Base-by-base conservation (phyloP, 2,329 filamentous ascomycete genomes). In the Claviceps maximensis region DNA sequence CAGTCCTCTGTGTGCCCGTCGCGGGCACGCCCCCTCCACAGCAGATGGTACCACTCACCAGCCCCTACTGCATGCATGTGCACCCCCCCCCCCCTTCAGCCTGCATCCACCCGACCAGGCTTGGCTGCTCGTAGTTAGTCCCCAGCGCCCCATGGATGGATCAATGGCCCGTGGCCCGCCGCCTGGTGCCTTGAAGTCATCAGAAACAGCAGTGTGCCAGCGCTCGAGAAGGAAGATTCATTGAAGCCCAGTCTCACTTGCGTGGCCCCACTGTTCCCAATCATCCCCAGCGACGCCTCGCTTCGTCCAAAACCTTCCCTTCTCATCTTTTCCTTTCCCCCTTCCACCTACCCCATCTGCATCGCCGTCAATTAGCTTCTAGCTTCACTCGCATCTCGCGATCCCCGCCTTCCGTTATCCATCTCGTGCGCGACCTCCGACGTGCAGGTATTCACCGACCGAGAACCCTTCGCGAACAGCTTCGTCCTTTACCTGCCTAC, bases 221-320 rank as follows among this genome's bases (percentile, higher is more conserved):
- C n/a, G n/a, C n/a, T n/a, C n/a, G n/a, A n/a, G n/a, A n/a, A n/a
- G n/a, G n/a, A n/a, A n/a, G n/a, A n/a, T n/a, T n/a, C 47, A 52
- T 31, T 31, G 41, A 49, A 52, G 25, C 45, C 45, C 41, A 53
- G 50, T 47, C 58, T 58, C 57, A 57, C 56, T 57, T 58, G 54
- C 57, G 55, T 21, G 27, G 54, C 55, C 51, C 58, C 59, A 60
- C 58, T 55, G 46, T 56, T 60, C 54, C 58, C 58, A 60, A 60
- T 59, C 58, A 57, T 60, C 47, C 57, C 55, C 58, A 55, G 56
- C 54, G 42, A 52, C 51, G 52, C 53, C 53, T 55, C 53, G 55
- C 54, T 54, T 59, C 54, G 52, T 61, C 58, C 62, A 62, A 63
- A 59, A 53, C 56, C 54, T 58, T 58, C 57, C 56, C 57, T 54